Evolutionary conservation across 2,329 filamentous ascomycete species (phyloP), one percentile per base, ranked within the genome.

Genomic region (Rhynchosporium agropyri): DNA sequence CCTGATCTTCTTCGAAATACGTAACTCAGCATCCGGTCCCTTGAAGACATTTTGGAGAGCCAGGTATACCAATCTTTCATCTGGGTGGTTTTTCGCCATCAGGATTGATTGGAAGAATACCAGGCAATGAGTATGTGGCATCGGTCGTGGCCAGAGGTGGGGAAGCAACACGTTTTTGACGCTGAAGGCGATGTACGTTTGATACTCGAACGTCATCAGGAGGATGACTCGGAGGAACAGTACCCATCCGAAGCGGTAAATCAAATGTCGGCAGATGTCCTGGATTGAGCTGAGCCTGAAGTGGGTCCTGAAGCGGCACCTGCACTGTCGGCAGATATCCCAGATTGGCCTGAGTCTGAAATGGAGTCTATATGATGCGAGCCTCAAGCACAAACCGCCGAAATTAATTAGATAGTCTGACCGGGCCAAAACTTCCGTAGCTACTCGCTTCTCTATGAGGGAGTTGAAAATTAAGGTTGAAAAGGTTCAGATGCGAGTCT

Each of bases 401-500:
- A 2, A 29, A 13, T 10, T 51, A 51, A 51, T n/a, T 51, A 28
- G 26, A 51, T 51, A 13, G 48, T 28, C 26, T 51, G 2, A 51
- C 5, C 2, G 6, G 20, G 48, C 26, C 4, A 29, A 29, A 29
- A 51, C 20, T 29, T 48, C 45, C 26, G 6, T 48, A 15, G 26
- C 10, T 26, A 31, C 36, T 40, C 12, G 36, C 36, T 40, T 40
- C 2, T 2, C 36, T 12, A 40, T 7, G 2, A 7, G 36, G 36
- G 36, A 28, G 15, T 13, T 3, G 10, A 51, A 29, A 51, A n/a
- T 6, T 28, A 51, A 28, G 48, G 31, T 51, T 36, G n/a, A 51
- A 51, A 40, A 57, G 38, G 36, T 57, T 40, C 43, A 58, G 9
- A 45, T 63, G 50, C 49, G 42, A 45, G 65, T 68, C 9, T 65